Evolutionary conservation across 805 yeast species (phyloP).

Genomic region (Isabelozyma gotoi): DNA sequence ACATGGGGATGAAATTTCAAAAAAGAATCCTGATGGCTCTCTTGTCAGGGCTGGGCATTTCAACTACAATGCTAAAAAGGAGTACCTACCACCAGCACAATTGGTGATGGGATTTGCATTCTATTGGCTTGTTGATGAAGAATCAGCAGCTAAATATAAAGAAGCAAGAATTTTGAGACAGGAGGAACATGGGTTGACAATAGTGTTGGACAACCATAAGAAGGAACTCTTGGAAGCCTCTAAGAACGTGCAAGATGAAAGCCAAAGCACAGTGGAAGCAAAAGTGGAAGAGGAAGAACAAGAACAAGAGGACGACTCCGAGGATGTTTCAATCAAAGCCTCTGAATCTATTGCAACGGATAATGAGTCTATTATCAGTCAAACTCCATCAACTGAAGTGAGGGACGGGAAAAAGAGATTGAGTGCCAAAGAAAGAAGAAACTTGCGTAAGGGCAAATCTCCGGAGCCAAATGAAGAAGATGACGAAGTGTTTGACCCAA

Average conservation of each 20-base stretch:
- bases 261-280: not conserved
- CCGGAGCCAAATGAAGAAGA: constrained; percentile 1
- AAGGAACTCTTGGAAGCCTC: constrained; percentile 36
- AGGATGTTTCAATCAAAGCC: not conserved
- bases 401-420: constrained; percentile 4
- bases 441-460: constrained; percentile 3
- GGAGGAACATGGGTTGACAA: constrained; percentile 36
- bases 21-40: constrained; percentile 61
- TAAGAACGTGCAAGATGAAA: constrained; percentile 6
- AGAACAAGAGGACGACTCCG: not conserved
- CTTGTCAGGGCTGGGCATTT: constrained; percentile 64
- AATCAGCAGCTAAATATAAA: constrained; percentile 36
- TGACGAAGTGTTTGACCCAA: constrained; percentile 12
- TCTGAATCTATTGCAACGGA: too few species aligned
- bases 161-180: constrained; percentile 29
- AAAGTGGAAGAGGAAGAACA: not conserved
- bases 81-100: constrained; percentile 73
- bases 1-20: constrained; percentile 65
- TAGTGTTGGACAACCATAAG: constrained; percentile 36
- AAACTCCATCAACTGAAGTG: not conserved
- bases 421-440: constrained; percentile 7
- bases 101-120: constrained; percentile 89
- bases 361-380: too few species aligned
- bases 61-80: constrained; percentile 52
- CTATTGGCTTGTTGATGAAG: constrained; percentile 68